Conservation (phyloP, 768 basidiomycete species). For the Phaeotremella skinneri region DNA sequence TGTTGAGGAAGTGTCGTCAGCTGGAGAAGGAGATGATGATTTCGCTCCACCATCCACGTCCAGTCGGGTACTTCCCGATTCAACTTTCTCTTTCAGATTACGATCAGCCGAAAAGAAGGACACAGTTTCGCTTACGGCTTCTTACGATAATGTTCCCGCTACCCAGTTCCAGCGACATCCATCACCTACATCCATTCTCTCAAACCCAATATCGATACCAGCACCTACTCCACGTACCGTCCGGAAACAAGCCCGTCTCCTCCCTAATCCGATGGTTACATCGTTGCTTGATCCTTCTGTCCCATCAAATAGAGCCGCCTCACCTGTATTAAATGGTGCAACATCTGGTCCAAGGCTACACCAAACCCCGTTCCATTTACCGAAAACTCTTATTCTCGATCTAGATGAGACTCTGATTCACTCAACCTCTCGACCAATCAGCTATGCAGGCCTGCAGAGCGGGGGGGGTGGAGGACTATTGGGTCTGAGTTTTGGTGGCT, state of each 20-base stretch:
- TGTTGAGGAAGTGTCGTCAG: conserved; percentile 13
- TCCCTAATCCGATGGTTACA: conserved; percentile 42
- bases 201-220: conserved; percentile 26
- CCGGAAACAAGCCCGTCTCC: conserved; percentile 11
- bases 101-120: conserved; percentile 21
- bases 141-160: conserved; percentile 4
- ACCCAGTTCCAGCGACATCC: conserved; percentile 18
- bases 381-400: conserved; percentile 94
- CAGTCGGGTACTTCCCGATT: conserved; percentile 6
- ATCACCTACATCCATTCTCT: conserved; percentile 32
- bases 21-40: conserved; percentile 9
- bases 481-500: conserved; percentile 43
- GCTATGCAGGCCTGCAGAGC: conserved; percentile 47
- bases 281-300: conserved; percentile 40
- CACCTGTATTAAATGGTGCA: conserved; percentile 14
- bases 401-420: conserved; percentile 98
- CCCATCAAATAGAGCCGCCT: conserved; percentile 16
- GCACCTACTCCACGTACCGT: not conserved
- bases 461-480: conserved; percentile 54
- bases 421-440: conserved; percentile 73
- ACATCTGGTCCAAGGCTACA: conserved; percentile 48
- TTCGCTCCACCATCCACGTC: not conserved
- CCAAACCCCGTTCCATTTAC: conserved; percentile 72
- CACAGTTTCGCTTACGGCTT: not conserved
- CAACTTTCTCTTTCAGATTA: conserved; percentile 25